Evolutionary conservation across 202 grass and related monocot genomes (phyloP).

Genomic region (Zizania palustris): DNA sequence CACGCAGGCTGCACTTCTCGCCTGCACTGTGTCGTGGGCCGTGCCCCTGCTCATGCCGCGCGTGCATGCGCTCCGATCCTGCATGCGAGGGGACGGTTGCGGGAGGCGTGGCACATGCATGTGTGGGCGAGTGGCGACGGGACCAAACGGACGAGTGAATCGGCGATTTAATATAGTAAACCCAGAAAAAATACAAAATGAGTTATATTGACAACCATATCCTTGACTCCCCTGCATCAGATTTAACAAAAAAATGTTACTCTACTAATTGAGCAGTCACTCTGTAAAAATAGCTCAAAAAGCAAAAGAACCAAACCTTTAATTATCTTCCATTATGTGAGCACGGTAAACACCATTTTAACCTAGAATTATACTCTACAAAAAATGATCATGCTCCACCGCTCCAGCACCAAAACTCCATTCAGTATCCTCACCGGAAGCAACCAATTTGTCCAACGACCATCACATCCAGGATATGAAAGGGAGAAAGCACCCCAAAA

Average conservation of each 20-base stretch:
- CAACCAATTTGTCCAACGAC: not conserved
- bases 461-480: not conserved
- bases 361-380: not conserved
- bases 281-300: not conserved
- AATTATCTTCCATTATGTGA: not conserved
- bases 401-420: not conserved
- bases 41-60: too few relatives aligned
- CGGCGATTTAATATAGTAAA: too few relatives aligned
- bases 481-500: not conserved
- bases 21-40: too few relatives aligned
- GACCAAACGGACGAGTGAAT: too few relatives aligned
- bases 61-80: too few relatives aligned
- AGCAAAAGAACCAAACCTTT: too few relatives aligned
- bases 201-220: not conserved
- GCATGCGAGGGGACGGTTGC: too few relatives aligned
- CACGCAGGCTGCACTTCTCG: too few relatives aligned
- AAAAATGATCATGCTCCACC: not conserved
- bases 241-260: not conserved
- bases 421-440: not conserved
- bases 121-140: too few relatives aligned
- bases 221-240: not conserved
- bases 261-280: not conserved
- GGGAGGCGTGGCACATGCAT: too few relatives aligned
- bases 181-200: too few relatives aligned
- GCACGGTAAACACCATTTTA: not conserved